Evolutionary conservation across 2,329 filamentous ascomycete species (phyloP), one percentile per base, ranked within the genome.

Genomic region (Pseudodiploospora longispora): DNA sequence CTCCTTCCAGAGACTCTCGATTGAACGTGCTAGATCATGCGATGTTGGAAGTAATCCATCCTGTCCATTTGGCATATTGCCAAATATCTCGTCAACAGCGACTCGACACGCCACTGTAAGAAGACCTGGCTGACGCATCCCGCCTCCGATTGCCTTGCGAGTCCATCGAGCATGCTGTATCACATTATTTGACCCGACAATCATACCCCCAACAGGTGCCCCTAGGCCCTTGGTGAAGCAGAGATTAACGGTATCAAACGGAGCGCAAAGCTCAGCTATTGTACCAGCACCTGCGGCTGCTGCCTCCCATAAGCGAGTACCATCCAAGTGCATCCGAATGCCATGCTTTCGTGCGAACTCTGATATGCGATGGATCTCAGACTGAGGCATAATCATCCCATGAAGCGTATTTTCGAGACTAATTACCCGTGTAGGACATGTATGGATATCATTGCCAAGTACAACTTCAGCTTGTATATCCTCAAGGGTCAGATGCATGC

Each of bases 151-250:
- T 4, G 77, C 76, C 68, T 91, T 91, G 52, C 86, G 64, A 7
- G 68, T 59, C 62, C 68, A 68, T 2, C 67, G 61, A 2, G 68
- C 60, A 29, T 67, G 64, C 43, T 59, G 60, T 27, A 74, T 51
- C 4, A 60, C 59, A 9, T 49, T 50, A 6, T 51, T 51, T 3
- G 56, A 46, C 0, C 80, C 80, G 1, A 89, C 78, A 7, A 93
- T 65, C 30, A 93, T 80, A 56, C 81, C 85, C 4, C 87, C 87
- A 38, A 90, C 82, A 0, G 87, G 87, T 0, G 87, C 87, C 4
- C 87, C 87, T 0, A 94, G 74, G 0, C 86, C 87, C 60, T 94
- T 94, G 38, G 81, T 85, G 57, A 94, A 88, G 59, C 86, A 91
- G 27, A 93, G 67, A 51, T 76, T 86, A 9, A 91, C 70, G 42